Base-by-base conservation (phyloP, 2,329 filamentous ascomycete species). In the Daldinia sp. region DNA sequence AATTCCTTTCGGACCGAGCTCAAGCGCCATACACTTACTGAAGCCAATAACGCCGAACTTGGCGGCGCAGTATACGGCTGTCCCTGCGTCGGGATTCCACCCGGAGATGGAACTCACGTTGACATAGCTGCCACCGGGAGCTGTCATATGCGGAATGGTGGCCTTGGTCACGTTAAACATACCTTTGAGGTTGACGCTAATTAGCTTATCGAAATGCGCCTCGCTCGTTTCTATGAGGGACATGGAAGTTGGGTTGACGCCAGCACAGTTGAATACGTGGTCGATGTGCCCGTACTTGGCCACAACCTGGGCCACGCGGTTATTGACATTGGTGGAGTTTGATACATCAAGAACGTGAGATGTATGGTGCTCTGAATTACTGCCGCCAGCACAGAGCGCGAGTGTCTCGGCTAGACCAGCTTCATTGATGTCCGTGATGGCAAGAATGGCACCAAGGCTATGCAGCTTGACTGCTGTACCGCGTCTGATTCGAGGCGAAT, bases 241-340 rank as follows among this genome's bases (percentile, higher is more conserved):
- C 26, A 81, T 76, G 1, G 75, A 74, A 0, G 81, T 84, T 1
- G 84, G 83, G 68, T 86, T 86, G n/a, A 85, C 76, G 37, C 83
- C 83, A 6, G 80, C 78, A 61, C 83, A 83, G 69, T 81, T 81
- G 72, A 82, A 82, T 4, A 82, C 75, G 55, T 79, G 75, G 72
- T 81, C 74, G 10, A 82, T 72, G 7, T 69, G 69, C 6, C 75
- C 73, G 37, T 79, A 71, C 1, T 59, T 67, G 26, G 41, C 55
- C 26, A 71, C 70, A n/a, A 71, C 33, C 41, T 69, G 64, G 3
- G 39, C 59, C 13, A 74, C 60, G n/a, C 66, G 18, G 56, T 58
- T 15, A 20, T 65, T 70, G 13, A 72, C 72, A 33, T 66, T 64
- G 30, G 42, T 42, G 15, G 65, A 46, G 5, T 67, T 63, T 6